phyloP scores from a whole-genome alignment of 129 eudicot genomes.

The Flaveria trinervia region DNA sequence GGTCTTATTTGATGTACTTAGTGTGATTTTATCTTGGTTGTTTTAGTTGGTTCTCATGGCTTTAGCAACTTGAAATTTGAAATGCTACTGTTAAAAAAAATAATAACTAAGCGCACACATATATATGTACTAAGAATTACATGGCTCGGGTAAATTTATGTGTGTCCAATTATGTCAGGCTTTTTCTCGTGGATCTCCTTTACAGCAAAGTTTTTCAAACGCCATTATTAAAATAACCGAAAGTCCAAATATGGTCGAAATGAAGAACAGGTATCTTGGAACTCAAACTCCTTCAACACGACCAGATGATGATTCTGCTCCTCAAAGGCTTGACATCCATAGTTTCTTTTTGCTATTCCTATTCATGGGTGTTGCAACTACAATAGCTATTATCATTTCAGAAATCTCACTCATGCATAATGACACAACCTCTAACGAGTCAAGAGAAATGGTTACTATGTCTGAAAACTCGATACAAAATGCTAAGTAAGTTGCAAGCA shows the following conservation, averaged over 20 bases:
- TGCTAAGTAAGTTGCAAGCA: no score
- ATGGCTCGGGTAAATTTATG: background rate
- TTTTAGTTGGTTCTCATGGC: no score
- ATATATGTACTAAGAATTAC: background rate
- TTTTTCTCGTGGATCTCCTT: conserved; percentile 16
- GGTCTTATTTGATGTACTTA: no score
- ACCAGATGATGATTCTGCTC: background rate
- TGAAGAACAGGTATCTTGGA: conserved; percentile 20
- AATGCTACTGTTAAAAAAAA: no score
- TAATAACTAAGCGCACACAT: no score
- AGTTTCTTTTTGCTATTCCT: conserved; percentile 23
- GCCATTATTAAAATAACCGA: conserved; percentile 22
- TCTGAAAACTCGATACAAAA: no score
- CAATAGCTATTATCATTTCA: conserved; percentile 16
- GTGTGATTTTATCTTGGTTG: no score
- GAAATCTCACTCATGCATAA: conserved; percentile 15
- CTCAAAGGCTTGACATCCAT: conserved; percentile 22
- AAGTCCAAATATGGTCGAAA: background rate
- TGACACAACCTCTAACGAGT: background rate
- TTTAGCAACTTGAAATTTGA: no score
- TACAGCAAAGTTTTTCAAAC: conserved; percentile 14
- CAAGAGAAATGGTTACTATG: no score
- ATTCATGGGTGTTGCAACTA: conserved; percentile 9
- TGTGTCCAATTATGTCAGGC: conserved; percentile 23
- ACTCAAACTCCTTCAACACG: background rate